Evolutionary conservation across 352 stramenopile genomes (phyloP).

Genomic region (Globisporangium lucens): DNA sequence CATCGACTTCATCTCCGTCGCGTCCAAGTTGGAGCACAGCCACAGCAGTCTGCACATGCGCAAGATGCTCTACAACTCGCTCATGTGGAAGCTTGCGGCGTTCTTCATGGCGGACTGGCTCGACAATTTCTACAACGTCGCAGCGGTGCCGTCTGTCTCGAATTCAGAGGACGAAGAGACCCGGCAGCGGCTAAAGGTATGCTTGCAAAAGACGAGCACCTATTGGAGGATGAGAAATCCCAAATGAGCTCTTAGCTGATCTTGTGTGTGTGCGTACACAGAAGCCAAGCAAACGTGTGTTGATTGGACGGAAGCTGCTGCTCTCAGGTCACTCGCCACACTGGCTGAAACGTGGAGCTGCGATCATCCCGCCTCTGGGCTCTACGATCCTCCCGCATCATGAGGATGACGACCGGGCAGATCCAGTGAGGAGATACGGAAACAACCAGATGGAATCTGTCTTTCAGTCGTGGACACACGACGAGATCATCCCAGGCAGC

Average conservation of each 20-base stretch:
- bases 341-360: slow-evolving; percentile 30
- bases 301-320: slow-evolving; percentile 18
- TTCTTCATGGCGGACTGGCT: slow-evolving; percentile 47
- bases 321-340: slow-evolving; percentile 13
- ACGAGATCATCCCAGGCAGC: slow-evolving; percentile 14
- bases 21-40: slow-evolving; percentile 29
- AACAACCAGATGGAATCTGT: slow-evolving; percentile 11
- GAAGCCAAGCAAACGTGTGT: slow-evolving; percentile 13
- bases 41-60: slow-evolving; percentile 13
- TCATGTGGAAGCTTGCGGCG: slow-evolving; percentile 52
- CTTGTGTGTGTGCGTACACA: slow-evolving; percentile 2
- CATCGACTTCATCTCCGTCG: slow-evolving; percentile 49
- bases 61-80: slow-evolving; percentile 26
- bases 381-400: slow-evolving; percentile 25
- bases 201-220: background rate
- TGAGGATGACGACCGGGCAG: background rate
- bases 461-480: slow-evolving; percentile 21
- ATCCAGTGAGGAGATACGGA: background rate
- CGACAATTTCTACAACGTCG: background rate
- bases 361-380: slow-evolving; percentile 32
- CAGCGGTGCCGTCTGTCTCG: background rate
- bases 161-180: slow-evolving; percentile 34
- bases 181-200: slow-evolving; percentile 13
- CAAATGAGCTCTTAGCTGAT: background rate
- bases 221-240: background rate